These are phyloP conservation scores for Allomyces arbusculus DNA, from an alignment of 192 early-diverging fungal genomes.

Conservation along the genomic window DNA sequence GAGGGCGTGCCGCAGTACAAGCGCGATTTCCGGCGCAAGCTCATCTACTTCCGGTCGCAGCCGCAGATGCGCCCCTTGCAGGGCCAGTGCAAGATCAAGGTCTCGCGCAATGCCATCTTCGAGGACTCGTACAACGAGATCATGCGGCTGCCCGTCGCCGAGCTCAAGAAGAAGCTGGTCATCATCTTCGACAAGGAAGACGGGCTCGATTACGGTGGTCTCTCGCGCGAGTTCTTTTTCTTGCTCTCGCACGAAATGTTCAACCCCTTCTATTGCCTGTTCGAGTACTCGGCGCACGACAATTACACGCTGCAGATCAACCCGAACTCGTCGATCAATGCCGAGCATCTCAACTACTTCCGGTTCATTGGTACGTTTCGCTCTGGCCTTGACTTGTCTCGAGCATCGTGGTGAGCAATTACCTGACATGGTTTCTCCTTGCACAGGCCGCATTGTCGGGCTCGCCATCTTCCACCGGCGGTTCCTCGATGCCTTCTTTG, in stretches of 20 bases:
- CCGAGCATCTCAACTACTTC: constrained; percentile 96
- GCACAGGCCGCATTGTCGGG: constrained; percentile 78
- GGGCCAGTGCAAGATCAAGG: constrained; percentile 84
- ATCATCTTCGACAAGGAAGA: constrained; percentile 98
- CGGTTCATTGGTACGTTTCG: constrained; percentile 48
- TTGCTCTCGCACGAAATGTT: constrained; percentile 97
- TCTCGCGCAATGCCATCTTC: constrained; percentile 71
- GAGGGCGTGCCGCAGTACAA: constrained; percentile 95
- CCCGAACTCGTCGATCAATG: constrained; percentile 81
- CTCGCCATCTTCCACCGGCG: constrained; percentile 93
- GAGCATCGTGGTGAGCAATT: too few species aligned
- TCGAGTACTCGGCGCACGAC: constrained; percentile 95
- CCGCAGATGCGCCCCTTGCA: constrained; percentile 68
- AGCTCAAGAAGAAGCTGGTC: constrained; percentile 92
- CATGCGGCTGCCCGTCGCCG: constrained; percentile 73
- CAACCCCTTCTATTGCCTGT: constrained; percentile 87
- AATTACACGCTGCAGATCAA: constrained; percentile 97
- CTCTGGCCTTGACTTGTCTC: too few species aligned
- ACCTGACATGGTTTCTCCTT: too few species aligned
- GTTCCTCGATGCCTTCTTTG: constrained; percentile 90
- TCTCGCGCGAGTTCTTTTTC: constrained; percentile 96
- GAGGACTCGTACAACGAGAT: constrained; percentile 90
- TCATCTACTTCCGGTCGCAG: constrained; percentile 91
- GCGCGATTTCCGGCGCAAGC: constrained; percentile 90
- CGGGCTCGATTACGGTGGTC: constrained; percentile 93